Base-by-base conservation (phyloP, 768 basidiomycete genomes). In the Suillus clintonianus region DNA sequence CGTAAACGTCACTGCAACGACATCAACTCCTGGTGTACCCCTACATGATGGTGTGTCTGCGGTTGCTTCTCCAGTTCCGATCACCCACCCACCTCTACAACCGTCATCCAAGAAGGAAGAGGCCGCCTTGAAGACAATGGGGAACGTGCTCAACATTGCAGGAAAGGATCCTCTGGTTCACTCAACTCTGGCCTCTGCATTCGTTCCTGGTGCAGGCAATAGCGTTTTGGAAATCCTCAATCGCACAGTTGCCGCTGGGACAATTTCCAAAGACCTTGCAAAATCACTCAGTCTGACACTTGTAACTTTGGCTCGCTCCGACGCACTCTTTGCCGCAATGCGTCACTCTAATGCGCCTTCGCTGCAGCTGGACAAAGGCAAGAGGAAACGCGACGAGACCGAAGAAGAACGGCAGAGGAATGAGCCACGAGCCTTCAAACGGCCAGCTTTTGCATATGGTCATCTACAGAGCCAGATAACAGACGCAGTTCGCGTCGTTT, bases 281-380 rank as follows among this genome's bases (percentile, higher is more conserved):
- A 79, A 81, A 63, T 80, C 81, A 1, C 77, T 93, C 61, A 86
- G 89, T 67, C 85, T 86, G 55, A 73, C 83, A 22, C 75, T 92
- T n/a, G 81, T 93, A 42, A 78, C 83, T 13, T 78, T 93, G 41
- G 90, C 90, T 9, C 80, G 86, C 61, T 90, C 88, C 0, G 87
- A 88, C 54, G 70, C 74, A 11, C 82, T 92, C 7, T 92, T 93
- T 70, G 83, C 86, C 2, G 84, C 80, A 19, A 79, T 90, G 64
- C 84, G 85, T 51, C 86, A 85, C 61, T 89, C 89, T 9, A 85
- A 87, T 60, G 85, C 86, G 15, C 76, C 89, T 30, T 82, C 85
- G 0, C 79, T 86, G 5, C 84, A 89, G 64, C 83, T 88, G 1
- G 86, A 89, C 71, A 86, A 83, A 67, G 88, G 89, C n/a, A 92